phyloP scores from a whole-genome alignment of 257 asterid species.

The Jacaranda copaia region DNA sequence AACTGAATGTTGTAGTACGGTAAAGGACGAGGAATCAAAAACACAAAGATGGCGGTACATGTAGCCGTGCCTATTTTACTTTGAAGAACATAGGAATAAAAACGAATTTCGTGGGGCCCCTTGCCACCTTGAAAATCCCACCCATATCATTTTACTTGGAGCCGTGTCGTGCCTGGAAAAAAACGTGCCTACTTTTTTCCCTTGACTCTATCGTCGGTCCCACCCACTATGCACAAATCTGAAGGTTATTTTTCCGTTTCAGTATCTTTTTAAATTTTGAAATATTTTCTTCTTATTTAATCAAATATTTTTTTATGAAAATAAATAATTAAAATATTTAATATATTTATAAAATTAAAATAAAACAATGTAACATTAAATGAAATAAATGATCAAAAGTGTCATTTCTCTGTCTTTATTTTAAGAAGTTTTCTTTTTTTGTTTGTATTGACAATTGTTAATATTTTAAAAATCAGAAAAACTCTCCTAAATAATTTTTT shows the following conservation, averaged over 20 bases:
- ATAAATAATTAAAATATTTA: no score
- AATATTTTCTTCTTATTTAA: no score
- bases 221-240: not conserved
- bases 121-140: constrained; percentile 35
- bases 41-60: not conserved
- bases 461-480: no score
- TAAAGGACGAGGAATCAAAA: constrained; percentile 10
- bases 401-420: no score
- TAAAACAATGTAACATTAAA: no score
- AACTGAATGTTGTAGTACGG: constrained; percentile 9
- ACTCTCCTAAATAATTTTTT: no score
- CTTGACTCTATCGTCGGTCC: constrained; percentile 7
- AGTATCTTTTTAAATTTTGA: no score
- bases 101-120: not conserved
- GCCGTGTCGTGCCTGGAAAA: not conserved
- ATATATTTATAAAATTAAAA: no score
- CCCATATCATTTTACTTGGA: constrained; percentile 11
- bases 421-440: no score
- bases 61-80: constrained; percentile 19
- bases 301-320: no score
- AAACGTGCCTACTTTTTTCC: not conserved
- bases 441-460: no score
- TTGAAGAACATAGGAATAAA: constrained; percentile 12
- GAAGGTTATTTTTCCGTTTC: not conserved
- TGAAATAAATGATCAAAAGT: no score